Conservation (phyloP, 2,329 filamentous ascomycete species). For the Penicillium sp. region DNA sequence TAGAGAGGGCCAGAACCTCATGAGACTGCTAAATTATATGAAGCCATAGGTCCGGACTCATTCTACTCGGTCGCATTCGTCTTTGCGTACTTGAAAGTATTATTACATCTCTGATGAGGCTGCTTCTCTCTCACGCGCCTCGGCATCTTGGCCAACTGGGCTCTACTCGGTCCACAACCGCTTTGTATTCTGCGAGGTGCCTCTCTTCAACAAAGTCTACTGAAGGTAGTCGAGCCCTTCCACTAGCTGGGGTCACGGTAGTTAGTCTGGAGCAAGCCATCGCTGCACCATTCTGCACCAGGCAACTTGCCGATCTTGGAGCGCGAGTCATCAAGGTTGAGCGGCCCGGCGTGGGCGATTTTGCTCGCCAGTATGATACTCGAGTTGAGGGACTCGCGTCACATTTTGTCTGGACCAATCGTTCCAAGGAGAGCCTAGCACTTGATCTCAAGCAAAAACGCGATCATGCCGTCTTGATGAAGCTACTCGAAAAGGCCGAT, state of each 20-base stretch:
- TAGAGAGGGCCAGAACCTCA: background rate
- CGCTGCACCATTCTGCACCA: slow-evolving; percentile 56
- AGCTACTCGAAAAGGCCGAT: slow-evolving; percentile 49
- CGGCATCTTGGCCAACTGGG: background rate
- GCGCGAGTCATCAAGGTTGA: slow-evolving; percentile 59
- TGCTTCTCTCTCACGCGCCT: background rate
- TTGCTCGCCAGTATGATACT: slow-evolving; percentile 54
- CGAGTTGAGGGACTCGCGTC: slow-evolving; percentile 54
- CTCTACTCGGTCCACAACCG: background rate
- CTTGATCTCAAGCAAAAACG: slow-evolving; percentile 50
- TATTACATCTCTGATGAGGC: slow-evolving; percentile 1
- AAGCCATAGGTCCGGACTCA: background rate
- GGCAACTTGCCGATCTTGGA: slow-evolving; percentile 56
- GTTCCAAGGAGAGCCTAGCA: slow-evolving; percentile 56
- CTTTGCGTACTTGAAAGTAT: background rate
- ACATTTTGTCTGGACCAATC: slow-evolving; percentile 59
- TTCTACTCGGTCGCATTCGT: background rate
- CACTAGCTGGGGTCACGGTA: slow-evolving; percentile 51
- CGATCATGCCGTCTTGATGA: slow-evolving; percentile 48
- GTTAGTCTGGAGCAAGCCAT: slow-evolving; percentile 58
- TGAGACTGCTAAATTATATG: background rate
- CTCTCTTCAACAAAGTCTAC: slow-evolving; percentile 5
- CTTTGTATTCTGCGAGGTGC: background rate
- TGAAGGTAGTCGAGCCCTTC: slow-evolving; percentile 18
- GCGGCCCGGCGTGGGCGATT: slow-evolving; percentile 54